A percentile compares a stretch with the other conserved stretches of the same genome.
These are phyloP conservation scores for Fraxinus baroniana DNA, from an alignment of 305 asterid genomes.

Conservation along the genomic window DNA sequence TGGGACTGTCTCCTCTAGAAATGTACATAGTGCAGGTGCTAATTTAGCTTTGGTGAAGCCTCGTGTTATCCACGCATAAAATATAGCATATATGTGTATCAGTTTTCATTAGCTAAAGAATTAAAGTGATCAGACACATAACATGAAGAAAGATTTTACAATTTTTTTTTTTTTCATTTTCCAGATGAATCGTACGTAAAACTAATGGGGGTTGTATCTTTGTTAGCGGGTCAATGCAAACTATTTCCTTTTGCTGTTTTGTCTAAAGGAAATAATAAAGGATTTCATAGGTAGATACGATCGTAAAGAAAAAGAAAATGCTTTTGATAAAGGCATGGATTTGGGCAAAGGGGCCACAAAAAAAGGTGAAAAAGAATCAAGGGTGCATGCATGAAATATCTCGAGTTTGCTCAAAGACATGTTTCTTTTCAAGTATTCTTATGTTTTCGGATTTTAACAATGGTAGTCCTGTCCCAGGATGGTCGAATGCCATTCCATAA, in stretches of 20 bases:
- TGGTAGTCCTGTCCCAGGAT: conserved; percentile 28
- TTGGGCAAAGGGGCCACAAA: conserved; percentile 8
- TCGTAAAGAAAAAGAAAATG: conserved; percentile 31
- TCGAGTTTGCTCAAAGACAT: conserved; percentile 31
- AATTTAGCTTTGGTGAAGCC: neutral
- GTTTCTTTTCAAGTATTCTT: conserved; percentile 24
- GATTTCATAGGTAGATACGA: conserved; percentile 11
- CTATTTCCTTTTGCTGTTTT: neutral
- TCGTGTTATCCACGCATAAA: neutral
- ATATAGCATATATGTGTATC: neutral
- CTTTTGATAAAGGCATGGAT: conserved; percentile 36
- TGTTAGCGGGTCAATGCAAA: conserved; percentile 16
- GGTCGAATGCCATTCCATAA: conserved; percentile 33
- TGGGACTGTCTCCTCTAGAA: neutral
- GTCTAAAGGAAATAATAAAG: neutral
- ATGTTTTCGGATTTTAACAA: conserved; percentile 18
- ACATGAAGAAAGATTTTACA: conserved; percentile 10
- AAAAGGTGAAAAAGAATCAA: neutral
- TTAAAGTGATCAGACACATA: neutral
- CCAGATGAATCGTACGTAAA: neutral
- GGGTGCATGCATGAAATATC: conserved; percentile 34
- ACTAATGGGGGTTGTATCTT: conserved; percentile 1
- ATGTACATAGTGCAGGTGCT: neutral
- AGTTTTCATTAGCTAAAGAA: neutral
- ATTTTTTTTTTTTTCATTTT: neutral